phyloP scores from a whole-genome alignment of 352 stramenopile genomes.

The Pythium pyrilobum region DNA sequence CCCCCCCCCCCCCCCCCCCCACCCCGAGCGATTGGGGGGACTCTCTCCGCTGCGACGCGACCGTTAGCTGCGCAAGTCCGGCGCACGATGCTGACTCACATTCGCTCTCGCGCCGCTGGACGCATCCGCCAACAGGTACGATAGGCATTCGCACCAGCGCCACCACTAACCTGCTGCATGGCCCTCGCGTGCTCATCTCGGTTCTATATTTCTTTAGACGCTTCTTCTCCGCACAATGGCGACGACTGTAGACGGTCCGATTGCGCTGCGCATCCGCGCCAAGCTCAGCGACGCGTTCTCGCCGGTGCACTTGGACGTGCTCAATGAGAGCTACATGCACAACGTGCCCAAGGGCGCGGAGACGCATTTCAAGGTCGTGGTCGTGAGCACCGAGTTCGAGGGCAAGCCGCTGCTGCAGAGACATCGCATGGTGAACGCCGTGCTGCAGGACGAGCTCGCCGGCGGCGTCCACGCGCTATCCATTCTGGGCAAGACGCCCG shows the following conservation, averaged over 20 bases:
- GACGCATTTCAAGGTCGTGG: slow-evolving; percentile 96
- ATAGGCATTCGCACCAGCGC: no score
- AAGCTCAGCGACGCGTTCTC: slow-evolving; percentile 60
- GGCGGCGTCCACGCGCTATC: slow-evolving; percentile 91
- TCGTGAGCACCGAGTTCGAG: slow-evolving; percentile 89
- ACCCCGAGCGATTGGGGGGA: no score
- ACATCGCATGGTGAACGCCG: slow-evolving; percentile 90
- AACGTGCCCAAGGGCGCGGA: slow-evolving; percentile 92
- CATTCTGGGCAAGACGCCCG: slow-evolving; percentile 93
- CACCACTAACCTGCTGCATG: no score
- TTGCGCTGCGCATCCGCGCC: slow-evolving; percentile 54
- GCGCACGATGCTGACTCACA: slow-evolving; percentile 11
- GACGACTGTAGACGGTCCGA: slow-evolving; percentile 26
- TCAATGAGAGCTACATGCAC: slow-evolving; percentile 96
- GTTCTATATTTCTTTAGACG: neutral
- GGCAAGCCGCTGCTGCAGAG: slow-evolving; percentile 82
- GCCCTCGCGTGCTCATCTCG: no score
- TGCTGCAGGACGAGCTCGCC: slow-evolving; percentile 83
- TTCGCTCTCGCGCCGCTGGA: slow-evolving; percentile 5
- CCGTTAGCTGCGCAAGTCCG: neutral
- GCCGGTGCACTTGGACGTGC: slow-evolving; percentile 77
- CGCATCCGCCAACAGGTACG: slow-evolving; percentile 7
- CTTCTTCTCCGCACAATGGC: slow-evolving; percentile 26
- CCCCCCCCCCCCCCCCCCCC: no score
- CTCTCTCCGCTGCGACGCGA: no score